Evolutionary conservation across 768 basidiomycete species (phyloP), one percentile per base, ranked within the genome.

Genomic region (Pleurotus djamor): DNA sequence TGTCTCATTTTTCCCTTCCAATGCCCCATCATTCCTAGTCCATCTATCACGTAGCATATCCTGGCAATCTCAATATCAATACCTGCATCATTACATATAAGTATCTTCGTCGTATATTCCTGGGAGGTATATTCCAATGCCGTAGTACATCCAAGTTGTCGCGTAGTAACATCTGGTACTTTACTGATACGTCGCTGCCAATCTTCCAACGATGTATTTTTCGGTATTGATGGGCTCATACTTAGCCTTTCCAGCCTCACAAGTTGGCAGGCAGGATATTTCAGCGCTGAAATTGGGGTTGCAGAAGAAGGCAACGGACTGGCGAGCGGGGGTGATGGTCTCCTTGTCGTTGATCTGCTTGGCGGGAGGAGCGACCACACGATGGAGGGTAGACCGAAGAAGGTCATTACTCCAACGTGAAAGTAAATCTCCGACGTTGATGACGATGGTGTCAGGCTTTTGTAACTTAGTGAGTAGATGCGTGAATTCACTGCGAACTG

Each of bases 271-370:
- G 63, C 91, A 91, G 13, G 84, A 76, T 57, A 94, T 86, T 59
- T 79, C 75, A 12, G 89, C 76, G 44, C 79, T 79, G 65, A 83
- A 84, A 63, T 93, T 91, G 3, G 92, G 91, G 65, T 89, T 93
- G 76, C 89, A 92, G 74, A 94, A 94, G 77, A 91, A 94, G 6
- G 89, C 92, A 54, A 94, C 88, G 7, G 89, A 91, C 67, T 92
- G 90, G 32, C 92, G 82, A 7, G 75, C 71, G 0, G 90, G 86
- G 0, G 84, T 87, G 59, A 86, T 71, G n/a, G 69, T 74, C 62
- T 86, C 83, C 5, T 73, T 75, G 6, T 79, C 75, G 63, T 69
- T 80, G 58, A 82, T 68, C 63, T 77, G 76, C 65, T 75, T 72
- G 10, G 78, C 79, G 0, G 83, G 75, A 17, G 92, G 91, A 4